Conservation (phyloP, 1,284 basidiomycete species). For the Mycena sp. region DNA sequence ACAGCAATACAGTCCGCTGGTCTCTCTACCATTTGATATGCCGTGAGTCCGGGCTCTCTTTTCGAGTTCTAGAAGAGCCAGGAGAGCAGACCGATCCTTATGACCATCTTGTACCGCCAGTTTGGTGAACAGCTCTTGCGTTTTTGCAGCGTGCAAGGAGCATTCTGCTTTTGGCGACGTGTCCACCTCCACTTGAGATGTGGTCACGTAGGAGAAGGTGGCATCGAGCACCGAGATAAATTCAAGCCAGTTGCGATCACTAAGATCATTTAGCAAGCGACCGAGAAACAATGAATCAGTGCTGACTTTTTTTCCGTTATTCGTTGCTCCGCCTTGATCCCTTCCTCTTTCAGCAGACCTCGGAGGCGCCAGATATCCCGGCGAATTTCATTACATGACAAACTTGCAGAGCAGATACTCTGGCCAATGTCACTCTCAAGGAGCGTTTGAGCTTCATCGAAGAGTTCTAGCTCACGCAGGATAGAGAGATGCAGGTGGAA, state of each 20-base stretch:
- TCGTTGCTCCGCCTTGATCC: conserved; percentile 60
- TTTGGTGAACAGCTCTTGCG: conserved; percentile 62
- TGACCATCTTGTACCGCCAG: conserved; percentile 69
- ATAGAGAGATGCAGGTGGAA: conserved; percentile 80
- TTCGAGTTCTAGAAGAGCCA: conserved; percentile 80
- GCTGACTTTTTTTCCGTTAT: conserved; percentile 68
- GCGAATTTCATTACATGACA: conserved; percentile 79
- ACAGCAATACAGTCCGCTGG: conserved; percentile 9
- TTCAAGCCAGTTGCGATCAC: conserved; percentile 88
- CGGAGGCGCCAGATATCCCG: conserved; percentile 71
- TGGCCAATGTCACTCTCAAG: conserved; percentile 74
- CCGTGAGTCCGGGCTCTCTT: conserved; percentile 59
- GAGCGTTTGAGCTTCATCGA: conserved; percentile 76
- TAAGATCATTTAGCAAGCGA: conserved; percentile 38
- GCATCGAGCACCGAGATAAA: conserved; percentile 78
- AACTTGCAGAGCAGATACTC: conserved; percentile 72
- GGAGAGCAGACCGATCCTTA: conserved; percentile 75
- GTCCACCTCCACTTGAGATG: conserved; percentile 32
- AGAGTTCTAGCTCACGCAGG: conserved; percentile 72
- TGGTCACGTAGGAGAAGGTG: conserved; percentile 58
- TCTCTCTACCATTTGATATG: conserved; percentile 53
- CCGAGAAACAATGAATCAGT: not conserved
- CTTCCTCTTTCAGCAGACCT: conserved; percentile 67
- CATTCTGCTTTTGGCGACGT: conserved; percentile 48
- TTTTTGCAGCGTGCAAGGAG: conserved; percentile 51